phyloP scores from a whole-genome alignment of 2,329 filamentous ascomycete species.

The Cercospora sp. region DNA sequence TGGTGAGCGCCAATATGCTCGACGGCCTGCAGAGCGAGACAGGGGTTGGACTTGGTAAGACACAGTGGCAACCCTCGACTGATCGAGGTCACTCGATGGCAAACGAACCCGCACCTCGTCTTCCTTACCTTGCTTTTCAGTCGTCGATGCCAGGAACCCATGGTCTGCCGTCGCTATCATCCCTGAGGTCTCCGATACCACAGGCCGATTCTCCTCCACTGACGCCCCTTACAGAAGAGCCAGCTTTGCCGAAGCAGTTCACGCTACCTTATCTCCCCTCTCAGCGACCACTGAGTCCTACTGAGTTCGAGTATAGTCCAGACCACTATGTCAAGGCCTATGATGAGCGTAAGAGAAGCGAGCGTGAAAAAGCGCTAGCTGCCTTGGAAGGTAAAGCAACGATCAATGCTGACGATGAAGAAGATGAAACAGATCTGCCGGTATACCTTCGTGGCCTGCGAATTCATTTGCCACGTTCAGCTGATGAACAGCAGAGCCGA shows the following conservation, averaged over 20 bases:
- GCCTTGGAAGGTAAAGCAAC: background rate
- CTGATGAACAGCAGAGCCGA: background rate
- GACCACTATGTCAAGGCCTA: background rate
- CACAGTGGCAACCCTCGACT: background rate
- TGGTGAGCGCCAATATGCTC: background rate
- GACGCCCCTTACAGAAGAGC: background rate
- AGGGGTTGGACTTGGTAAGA: background rate
- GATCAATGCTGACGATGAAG: background rate
- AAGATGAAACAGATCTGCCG: background rate
- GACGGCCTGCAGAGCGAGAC: background rate
- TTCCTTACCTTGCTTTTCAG: background rate
- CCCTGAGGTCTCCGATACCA: background rate
- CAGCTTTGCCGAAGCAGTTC: background rate
- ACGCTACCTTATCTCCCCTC: background rate
- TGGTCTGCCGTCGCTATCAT: background rate
- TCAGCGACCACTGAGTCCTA: background rate
- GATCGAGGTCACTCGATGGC: background rate
- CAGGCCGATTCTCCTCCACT: background rate
- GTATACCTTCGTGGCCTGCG: background rate
- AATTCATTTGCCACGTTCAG: background rate
- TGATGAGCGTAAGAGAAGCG: slow-evolving; percentile 1
- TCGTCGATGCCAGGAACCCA: background rate
- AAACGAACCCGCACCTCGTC: background rate
- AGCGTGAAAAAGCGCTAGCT: background rate
- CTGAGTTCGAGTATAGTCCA: background rate